Percentiles rank a stretch among this genome's conserved stretches.
These are phyloP conservation scores for Thinopyrum elongatum DNA, from an alignment of 176 grass and related monocot species.

Conservation along the genomic window DNA sequence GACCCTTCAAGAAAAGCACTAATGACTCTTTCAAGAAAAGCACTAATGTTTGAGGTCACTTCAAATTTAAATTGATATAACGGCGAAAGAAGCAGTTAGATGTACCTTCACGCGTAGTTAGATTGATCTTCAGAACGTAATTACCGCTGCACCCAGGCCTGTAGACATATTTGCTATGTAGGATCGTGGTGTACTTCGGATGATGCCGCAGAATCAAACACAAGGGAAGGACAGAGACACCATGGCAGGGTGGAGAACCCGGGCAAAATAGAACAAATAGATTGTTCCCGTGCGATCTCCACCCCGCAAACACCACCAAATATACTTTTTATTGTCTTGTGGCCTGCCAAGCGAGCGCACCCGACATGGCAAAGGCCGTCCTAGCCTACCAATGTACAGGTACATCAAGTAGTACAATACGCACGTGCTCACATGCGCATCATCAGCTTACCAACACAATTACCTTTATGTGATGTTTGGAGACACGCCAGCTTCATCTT, in stretches of 20 bases:
- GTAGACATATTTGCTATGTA: not conserved
- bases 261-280: not conserved
- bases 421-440: not conserved
- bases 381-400: not conserved
- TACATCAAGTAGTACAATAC: not conserved
- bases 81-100: not conserved
- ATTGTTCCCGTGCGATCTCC: conserved; percentile 31
- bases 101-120: not conserved
- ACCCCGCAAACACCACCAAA: not conserved
- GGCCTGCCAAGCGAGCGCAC: conserved; percentile 36
- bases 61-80: not conserved
- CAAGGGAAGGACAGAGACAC: not conserved
- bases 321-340: not conserved
- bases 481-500: not conserved
- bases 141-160: too few species aligned
- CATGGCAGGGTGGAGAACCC: conserved; percentile 17
- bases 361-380: conserved; percentile 33
- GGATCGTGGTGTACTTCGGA: not conserved
- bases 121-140: not conserved
- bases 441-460: conserved; percentile 26
- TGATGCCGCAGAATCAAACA: not conserved
- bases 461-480: not conserved
- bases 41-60: too few species aligned
- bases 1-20: too few species aligned
- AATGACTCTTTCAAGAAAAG: too few species aligned